Evolutionary conservation across 169 alveolate genomes (phyloP).

Genomic region (Cardiosporidium cionae): DNA sequence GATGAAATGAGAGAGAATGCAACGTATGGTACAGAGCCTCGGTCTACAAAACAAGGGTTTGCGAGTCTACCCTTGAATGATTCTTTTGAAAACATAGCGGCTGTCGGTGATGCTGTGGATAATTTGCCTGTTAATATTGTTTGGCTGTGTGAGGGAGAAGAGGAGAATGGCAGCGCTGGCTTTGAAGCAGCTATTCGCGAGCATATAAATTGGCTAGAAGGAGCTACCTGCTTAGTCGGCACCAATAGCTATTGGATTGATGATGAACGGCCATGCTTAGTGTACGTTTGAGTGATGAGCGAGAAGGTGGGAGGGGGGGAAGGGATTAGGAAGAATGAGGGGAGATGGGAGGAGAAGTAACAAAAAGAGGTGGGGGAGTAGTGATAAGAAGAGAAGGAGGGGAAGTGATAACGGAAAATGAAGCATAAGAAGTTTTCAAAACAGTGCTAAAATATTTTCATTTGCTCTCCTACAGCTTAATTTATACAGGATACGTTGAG

Average conservation of each 20-base stretch:
- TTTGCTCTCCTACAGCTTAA: no score
- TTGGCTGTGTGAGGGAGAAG: conserved; percentile 36
- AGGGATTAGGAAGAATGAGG: no score
- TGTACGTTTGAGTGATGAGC: conserved; percentile 10
- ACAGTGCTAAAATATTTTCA: no score
- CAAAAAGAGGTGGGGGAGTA: no score
- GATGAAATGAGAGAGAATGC: background rate
- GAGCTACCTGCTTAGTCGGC: conserved; percentile 17
- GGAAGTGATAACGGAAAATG: no score
- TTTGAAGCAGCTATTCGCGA: conserved; percentile 13
- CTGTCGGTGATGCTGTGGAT: background rate
- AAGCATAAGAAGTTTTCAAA: no score
- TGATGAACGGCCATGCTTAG: conserved; percentile 35
- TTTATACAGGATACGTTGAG: no score
- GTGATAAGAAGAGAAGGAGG: no score
- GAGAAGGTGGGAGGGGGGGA: no score
- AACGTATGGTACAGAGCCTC: conserved; percentile 2
- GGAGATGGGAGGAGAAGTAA: no score
- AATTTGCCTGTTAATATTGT: conserved; percentile 33
- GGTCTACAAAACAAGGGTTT: background rate
- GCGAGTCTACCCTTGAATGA: no score
- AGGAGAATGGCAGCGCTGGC: conserved; percentile 37
- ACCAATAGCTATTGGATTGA: conserved; percentile 40
- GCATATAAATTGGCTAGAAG: conserved; percentile 24
- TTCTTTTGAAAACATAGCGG: background rate